A percentile compares a stretch with the other conserved stretches of the same genome.
phyloP scores from a whole-genome alignment of 345 rosid genomes.

The Ceriops decandra region DNA sequence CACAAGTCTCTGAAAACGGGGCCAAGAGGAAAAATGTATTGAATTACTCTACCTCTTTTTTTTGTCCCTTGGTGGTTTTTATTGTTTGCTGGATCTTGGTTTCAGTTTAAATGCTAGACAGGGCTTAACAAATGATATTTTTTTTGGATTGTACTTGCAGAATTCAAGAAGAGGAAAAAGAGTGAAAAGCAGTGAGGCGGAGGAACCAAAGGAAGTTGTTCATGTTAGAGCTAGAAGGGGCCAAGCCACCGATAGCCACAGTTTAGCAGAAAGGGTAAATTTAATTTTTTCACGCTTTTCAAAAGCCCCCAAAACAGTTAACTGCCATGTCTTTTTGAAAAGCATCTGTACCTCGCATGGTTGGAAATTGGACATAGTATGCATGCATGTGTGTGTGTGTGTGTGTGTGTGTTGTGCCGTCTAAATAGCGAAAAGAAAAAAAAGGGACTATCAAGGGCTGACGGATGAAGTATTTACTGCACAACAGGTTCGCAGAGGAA shows the following conservation, averaged over 20 bases:
- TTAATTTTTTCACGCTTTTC: background rate
- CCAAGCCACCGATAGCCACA: conserved; percentile 91
- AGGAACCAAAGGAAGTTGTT: conserved; percentile 59
- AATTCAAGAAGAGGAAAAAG: conserved; percentile 47
- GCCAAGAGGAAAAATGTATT: conserved; percentile 38
- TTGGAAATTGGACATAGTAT: no score
- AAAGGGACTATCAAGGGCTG: background rate
- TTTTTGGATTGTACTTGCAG: conserved; percentile 20
- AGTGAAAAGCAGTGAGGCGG: conserved; percentile 39
- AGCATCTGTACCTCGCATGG: no score
- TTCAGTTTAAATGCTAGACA: no score
- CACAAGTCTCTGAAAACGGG: conserved; percentile 34
- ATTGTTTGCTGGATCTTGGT: background rate
- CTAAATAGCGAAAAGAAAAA: no score
- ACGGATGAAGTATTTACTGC: background rate
- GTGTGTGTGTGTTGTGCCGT: no score
- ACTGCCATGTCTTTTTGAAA: no score
- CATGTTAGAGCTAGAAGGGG: conserved; percentile 96
- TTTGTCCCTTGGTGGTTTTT: background rate
- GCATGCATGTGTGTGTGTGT: no score
- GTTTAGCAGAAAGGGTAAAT: conserved; percentile 84
- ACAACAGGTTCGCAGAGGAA: conserved; percentile 59
- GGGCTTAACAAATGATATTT: no score
- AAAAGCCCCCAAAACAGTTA: background rate
- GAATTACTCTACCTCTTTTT: background rate